Percentiles rank a stretch among this genome's conserved stretches.
These are phyloP conservation scores for Mytilinidion resinicola DNA, from an alignment of 495 filamentous ascomycete species.

Conservation along the genomic window DNA sequence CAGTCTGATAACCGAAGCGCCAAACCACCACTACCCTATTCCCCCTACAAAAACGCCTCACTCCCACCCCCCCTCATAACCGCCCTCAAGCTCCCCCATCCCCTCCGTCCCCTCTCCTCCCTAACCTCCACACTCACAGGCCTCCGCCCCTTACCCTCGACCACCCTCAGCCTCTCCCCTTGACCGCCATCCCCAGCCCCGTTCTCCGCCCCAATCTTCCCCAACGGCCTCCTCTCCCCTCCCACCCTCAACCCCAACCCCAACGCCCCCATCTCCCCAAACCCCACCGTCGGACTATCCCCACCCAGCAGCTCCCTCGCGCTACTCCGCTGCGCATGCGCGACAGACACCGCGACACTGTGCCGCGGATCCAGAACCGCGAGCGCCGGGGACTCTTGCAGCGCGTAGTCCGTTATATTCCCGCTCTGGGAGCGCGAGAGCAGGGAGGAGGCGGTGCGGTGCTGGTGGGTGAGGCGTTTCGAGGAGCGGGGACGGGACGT, in stretches of 20 bases:
- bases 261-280: too few relatives aligned
- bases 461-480: not conserved
- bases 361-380: too few relatives aligned
- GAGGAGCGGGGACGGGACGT: not conserved
- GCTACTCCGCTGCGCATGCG: too few relatives aligned
- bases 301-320: too few relatives aligned
- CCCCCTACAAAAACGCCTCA: constrained; percentile 1
- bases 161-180: constrained; percentile 1
- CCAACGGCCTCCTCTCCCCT: constrained; percentile 7
- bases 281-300: too few relatives aligned
- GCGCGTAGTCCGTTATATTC: not conserved
- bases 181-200: constrained; percentile 3
- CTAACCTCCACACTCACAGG: constrained; percentile 9
- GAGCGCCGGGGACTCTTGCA: not conserved
- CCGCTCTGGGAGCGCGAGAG: not conserved
- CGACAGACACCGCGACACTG: too few relatives aligned
- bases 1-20: not conserved
- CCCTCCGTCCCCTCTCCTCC: not conserved
- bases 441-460: not conserved
- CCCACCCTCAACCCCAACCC: not conserved
- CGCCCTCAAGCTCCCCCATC: constrained; percentile 9
- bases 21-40: not conserved
- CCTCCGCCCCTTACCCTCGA: constrained; percentile 13
- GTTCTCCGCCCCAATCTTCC: constrained; percentile 4
- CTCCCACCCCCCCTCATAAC: constrained; percentile 10